Evolutionary conservation across 2,329 filamentous ascomycete genomes (phyloP), one percentile per base, ranked within the genome.

Genomic region (Xylaria sp.): DNA sequence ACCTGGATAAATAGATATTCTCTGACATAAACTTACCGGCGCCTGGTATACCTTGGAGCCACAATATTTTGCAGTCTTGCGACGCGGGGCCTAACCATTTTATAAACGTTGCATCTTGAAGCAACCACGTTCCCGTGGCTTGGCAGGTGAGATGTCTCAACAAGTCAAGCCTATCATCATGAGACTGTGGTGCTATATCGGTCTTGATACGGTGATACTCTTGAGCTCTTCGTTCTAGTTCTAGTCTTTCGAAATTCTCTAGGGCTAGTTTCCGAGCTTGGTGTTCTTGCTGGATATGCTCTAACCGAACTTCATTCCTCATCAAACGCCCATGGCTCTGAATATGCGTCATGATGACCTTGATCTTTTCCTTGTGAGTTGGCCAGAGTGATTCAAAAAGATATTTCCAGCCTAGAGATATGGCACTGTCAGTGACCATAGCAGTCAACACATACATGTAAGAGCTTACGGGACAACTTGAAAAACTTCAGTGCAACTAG

Each of bases 301-400:
- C 66, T 20, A 73, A 20, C 13, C 50, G 46, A 44, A 75, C 68
- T n/a, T 70, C 66, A 23, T 62, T 70, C 12, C 72, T 60, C 67
- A 76, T 55, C 13, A 75, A 65, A 41, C 50, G 59, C 12, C 63
- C 54, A 37, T 75, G 69, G 3, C 65, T 64, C 39, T 70, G 52
- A 18, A 75, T 69, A 44, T 68, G 60, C 8, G 48, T 41, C 7
- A 56, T 48, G 4, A 76, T 58, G 1, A 68, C 60, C 10, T 70
- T 46, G 48, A 76, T 71, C 48, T 76, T 76, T 2, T 71, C 70
- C 28, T 54, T 48, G 13, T 77, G 68, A 39, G 67, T 77, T 32
- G 78, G 77, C 78, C 79, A 80, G 4, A 80, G 18, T 1, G 73
- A 60, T 54, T 80, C 76, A 54, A 80, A 79, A 7, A 79, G 13